Evolutionary conservation across 768 basidiomycete genomes (phyloP), one percentile per base, ranked within the genome.

Genomic region (Mycena pura): DNA sequence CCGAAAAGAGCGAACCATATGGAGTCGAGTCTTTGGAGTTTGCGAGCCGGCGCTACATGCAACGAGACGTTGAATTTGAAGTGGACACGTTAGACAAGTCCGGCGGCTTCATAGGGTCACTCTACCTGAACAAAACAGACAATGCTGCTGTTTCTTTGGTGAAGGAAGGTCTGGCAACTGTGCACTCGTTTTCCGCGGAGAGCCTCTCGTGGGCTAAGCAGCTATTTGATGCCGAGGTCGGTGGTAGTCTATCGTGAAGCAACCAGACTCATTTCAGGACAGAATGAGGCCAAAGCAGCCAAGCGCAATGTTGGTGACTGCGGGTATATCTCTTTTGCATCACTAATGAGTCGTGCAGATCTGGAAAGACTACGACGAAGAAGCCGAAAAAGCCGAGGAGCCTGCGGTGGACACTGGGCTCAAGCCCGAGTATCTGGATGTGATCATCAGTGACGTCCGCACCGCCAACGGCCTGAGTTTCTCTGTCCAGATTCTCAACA

Each of bases 41-140:
- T 68, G 82, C 93, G 3, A 84, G 84, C 8, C 85, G 87, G 40
- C 84, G 85, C 62, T 95, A 90, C 72, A 90, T 98, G 90, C 96
- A 99, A 73, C 87, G 96, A 27, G 96, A 99, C 69, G 88, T 94
- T 6, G 96, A 99, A 73, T 88, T 99, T 60, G 91, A 93, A 67
- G 88, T 98, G 44, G 93, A 96, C 59, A 84, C 84, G 15, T 86
- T 90, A 15, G 96, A 99, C 79, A 98, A 97, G 76, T 89, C 91
- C 5, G 96, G 96, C 36, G 97, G 97, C 3, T 98, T 96, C 75
- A 96, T 98, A 65, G 96, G 96, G 14, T 76, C 90, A 1, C 80
- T 99, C 54, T 96, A 90, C 74, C 56, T 91, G 66, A 91, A 91
- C 75, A 96, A 94, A 72, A 87, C 82, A 1, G 90, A 93, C 65